phyloP scores from a whole-genome alignment of 495 filamentous ascomycete species.

The Aspergillus diversus region DNA sequence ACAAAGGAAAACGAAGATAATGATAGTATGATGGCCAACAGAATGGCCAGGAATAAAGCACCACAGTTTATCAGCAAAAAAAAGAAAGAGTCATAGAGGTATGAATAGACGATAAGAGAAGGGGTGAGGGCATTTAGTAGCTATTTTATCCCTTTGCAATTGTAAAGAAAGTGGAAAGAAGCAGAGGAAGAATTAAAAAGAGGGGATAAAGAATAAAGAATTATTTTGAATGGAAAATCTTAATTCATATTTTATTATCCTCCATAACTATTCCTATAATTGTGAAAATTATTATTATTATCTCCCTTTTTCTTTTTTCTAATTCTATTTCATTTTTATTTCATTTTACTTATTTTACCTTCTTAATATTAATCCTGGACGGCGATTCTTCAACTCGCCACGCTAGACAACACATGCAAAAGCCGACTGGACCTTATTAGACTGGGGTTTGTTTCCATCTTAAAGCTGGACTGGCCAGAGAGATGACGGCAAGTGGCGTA shows the following conservation, averaged over 20 bases:
- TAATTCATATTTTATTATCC: background rate
- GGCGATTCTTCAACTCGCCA: slow-evolving; percentile 23
- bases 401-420: slow-evolving; percentile 24
- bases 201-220: slow-evolving; percentile 4
- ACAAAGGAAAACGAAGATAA: slow-evolving; percentile 7
- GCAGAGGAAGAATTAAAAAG: slow-evolving; percentile 9
- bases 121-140: slow-evolving; percentile 11
- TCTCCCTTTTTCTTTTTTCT: background rate
- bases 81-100: slow-evolving; percentile 4
- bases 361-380: slow-evolving; percentile 2
- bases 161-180: background rate
- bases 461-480: slow-evolving; percentile 6
- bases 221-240: slow-evolving; percentile 1
- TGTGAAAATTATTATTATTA: slow-evolving; percentile 1
- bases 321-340: slow-evolving; percentile 10
- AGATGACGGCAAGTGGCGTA: slow-evolving; percentile 26
- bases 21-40: slow-evolving; percentile 9
- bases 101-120: slow-evolving; percentile 5
- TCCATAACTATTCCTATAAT: background rate
- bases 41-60: slow-evolving; percentile 9
- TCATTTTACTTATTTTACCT: slow-evolving; percentile 3
- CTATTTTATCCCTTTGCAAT: slow-evolving; percentile 18
- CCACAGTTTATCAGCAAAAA: slow-evolving; percentile 1
- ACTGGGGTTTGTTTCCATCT: background rate
- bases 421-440: slow-evolving; percentile 5